Base-by-base conservation (phyloP, 768 basidiomycete genomes). In the Trametes coccinea region DNA sequence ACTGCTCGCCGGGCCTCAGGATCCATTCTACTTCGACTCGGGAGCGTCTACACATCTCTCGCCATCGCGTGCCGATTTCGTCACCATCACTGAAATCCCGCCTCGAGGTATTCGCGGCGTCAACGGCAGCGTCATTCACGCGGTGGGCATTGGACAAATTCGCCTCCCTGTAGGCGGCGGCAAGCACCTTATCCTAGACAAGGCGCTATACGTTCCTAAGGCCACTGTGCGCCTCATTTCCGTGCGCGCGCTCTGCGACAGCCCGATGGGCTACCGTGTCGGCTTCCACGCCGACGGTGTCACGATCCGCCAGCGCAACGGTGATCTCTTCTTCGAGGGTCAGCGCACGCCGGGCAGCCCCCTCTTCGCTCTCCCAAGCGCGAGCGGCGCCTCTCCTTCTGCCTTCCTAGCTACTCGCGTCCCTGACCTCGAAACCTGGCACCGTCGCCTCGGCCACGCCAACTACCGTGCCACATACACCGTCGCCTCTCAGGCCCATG, bases 21-120 rank as follows among this genome's bases (percentile, higher is more conserved):
- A 53, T 9, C 55, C 43, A 14, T 44, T 44, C 43, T 27, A 17
- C 14, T 33, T 54, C 30, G 40, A 43, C 41, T 54, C 70, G 1
- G 72, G 74, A 0, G 70, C 72, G 0, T 65, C 67, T 0, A 44
- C 66, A 0, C 71, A 73, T 34, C 62, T 75, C 34, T 70, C 71
- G 3, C 70, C 63, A 2, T 54, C 68, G 7, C 48, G 46, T 0
- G 31, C 62, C 10, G 71, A 76, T 56, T 75, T 76, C 64, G n/a
- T 52, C 10, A 48, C 48, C 0, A 66, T 75, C 5, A 43, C 3
- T 1, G 59, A 72, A 5, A 73, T 75, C 22, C 3, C 63, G 0
- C 57, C 71, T 7, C 48, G 67, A 3, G 39, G 54, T 0, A 62
- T 76, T 2, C 67, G 69, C n/a, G 73, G 76, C 3, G 59, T 75